Base-by-base conservation (phyloP, 345 rosid genomes). In the Sisymbrium altissimum region DNA sequence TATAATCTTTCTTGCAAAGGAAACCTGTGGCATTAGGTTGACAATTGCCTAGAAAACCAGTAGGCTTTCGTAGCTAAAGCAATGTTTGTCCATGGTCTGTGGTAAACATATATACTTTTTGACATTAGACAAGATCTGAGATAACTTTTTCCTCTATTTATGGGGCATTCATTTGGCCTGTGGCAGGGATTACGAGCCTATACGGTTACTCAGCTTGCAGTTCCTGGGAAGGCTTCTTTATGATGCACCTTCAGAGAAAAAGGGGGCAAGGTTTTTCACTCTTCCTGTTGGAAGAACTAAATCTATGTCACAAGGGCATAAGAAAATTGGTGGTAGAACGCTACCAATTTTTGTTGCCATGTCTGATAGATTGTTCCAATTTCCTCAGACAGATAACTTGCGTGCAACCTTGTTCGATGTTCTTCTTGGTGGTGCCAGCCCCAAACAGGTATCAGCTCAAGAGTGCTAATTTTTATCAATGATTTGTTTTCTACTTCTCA, bases 371-470 rank as follows among this genome's bases (percentile, higher is more conserved):
- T 30, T 93, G 79, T 91, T 93, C 77, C 89, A 70, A 64, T 93
- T 83, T 86, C 93, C 91, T 7, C 93, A 74, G 76, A 91, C 97
- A 46, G 96, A 93, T 70, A 83, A 81, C 83, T 85, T 93, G 76
- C 88, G 96, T 76, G 95, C 95, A 43, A 77, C 94, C 80, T 86
- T 94, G 86, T 94, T 91, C 56, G 98, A 93, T 70, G 91, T 89
- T 74, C 98, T 93, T 82, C 94, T 93, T 73, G 98, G 98, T 48
- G 97, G 98, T 79, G 98, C 98, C 66, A 93, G 98, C 79, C 98
- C 97, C 63, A 91, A 87, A 83, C 95, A 93, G 98, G 98, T 93
- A 70, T 36, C 63, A 39, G 65, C 48, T 70, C 64, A 80, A 70
- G 48, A 35, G 29, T 66, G 43, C 44, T 50, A 15, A 1, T 36